Conservation (phyloP, 1,139 yeast species). For the Sugiyamaella neomexicana region DNA sequence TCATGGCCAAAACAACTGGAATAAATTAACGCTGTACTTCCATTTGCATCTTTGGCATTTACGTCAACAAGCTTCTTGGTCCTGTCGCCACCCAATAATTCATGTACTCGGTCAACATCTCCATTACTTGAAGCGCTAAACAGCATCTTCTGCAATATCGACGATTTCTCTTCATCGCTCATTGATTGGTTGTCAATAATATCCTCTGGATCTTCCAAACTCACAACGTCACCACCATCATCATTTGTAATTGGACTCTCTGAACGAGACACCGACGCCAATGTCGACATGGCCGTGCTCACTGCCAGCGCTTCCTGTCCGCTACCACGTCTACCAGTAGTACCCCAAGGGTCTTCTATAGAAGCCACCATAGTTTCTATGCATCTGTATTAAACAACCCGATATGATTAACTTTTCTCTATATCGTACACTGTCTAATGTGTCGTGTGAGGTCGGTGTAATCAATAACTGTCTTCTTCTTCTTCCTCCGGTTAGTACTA, state of each 20-base stretch:
- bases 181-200: conserved; percentile 29
- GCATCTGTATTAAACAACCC: not conserved
- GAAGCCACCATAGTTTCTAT: conserved; percentile 2
- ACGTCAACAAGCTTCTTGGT: conserved; percentile 34
- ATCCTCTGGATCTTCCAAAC: conserved; percentile 29
- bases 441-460: too few relatives aligned
- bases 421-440: too few relatives aligned
- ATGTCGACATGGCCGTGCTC: not conserved
- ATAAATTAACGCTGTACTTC: conserved; percentile 44
- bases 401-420: too few relatives aligned
- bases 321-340: not conserved
- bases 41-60: conserved; percentile 42
- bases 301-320: not conserved
- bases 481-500: too few relatives aligned
- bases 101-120: conserved; percentile 34
- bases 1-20: conserved; percentile 47
- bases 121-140: conserved; percentile 43
- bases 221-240: conserved; percentile 3
- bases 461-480: too few relatives aligned
- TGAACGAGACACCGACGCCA: conserved; percentile 1
- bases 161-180: conserved; percentile 28
- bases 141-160: conserved; percentile 34
- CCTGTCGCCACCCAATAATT: conserved; percentile 35
- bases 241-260: conserved; percentile 3
- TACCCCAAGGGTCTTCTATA: conserved; percentile 15